Evolutionary conservation across 345 rosid genomes (phyloP).

Genomic region (Eucalyptus dawsonii): DNA sequence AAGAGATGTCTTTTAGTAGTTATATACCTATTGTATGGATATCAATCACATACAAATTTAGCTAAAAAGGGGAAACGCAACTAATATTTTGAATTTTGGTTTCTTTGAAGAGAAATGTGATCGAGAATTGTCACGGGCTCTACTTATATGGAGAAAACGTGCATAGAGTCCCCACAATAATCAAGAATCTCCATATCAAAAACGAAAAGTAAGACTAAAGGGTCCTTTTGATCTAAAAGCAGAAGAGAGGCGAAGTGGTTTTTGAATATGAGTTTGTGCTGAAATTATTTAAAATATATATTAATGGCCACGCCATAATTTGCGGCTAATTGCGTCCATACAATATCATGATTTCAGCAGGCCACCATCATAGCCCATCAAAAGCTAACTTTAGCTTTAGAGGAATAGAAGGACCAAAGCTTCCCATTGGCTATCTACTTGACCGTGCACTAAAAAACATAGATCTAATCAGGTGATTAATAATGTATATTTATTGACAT

Average conservation of each 20-base stretch:
- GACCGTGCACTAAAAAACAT: background rate
- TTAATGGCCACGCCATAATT: background rate
- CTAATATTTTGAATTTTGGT: background rate
- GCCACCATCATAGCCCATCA: background rate
- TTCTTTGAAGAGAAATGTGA: background rate
- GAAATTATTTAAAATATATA: background rate
- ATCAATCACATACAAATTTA: background rate
- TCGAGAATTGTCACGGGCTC: background rate
- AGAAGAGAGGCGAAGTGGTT: background rate
- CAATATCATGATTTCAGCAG: background rate
- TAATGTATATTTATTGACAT: background rate
- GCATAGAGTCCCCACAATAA: background rate
- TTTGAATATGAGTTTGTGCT: background rate
- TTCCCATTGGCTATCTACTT: background rate
- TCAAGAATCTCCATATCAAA: background rate
- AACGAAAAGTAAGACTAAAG: background rate
- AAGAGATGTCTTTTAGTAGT: background rate
- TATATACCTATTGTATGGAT: background rate
- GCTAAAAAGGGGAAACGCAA: background rate
- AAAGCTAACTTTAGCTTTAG: background rate
- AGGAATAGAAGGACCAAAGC: background rate
- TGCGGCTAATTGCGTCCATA: constrained; percentile 5
- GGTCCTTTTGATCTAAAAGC: background rate
- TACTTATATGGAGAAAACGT: background rate
- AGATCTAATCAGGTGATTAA: background rate